These are phyloP conservation scores for Sporothrix phasma DNA, from an alignment of 2,329 filamentous ascomycete genomes.

Conservation along the genomic window DNA sequence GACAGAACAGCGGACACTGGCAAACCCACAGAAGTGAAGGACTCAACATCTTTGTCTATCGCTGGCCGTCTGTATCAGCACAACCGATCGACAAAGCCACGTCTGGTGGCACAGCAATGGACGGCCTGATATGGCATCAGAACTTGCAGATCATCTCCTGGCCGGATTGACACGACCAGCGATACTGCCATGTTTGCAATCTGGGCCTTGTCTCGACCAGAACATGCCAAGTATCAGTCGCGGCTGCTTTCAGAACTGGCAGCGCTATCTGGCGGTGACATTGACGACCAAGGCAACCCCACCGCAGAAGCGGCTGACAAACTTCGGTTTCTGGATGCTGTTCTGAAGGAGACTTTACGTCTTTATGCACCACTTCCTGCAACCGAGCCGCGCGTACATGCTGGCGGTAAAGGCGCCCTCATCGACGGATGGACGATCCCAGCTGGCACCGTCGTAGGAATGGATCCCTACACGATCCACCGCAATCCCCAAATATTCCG, in stretches of 20 bases:
- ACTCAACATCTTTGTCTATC: conserved; percentile 24
- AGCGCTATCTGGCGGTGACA: not conserved
- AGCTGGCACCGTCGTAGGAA: conserved; percentile 20
- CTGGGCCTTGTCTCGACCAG: conserved; percentile 38
- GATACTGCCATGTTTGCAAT: conserved; percentile 42
- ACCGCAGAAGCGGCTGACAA: conserved; percentile 29
- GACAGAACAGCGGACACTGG: not conserved
- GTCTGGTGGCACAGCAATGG: conserved; percentile 21
- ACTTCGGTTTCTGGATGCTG: conserved; percentile 36
- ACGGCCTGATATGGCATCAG: conserved; percentile 41
- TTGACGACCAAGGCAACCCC: conserved; percentile 25
- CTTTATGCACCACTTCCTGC: conserved; percentile 42
- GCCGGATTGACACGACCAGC: conserved; percentile 41
- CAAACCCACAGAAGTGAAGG: conserved; percentile 17
- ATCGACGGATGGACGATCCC: conserved; percentile 22
- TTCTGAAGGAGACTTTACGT: conserved; percentile 41
- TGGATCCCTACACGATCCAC: conserved; percentile 23
- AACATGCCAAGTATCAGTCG: conserved; percentile 34
- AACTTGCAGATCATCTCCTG: conserved; percentile 43
- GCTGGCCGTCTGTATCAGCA: conserved; percentile 29
- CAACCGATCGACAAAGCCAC: not conserved
- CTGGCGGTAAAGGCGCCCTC: conserved; percentile 22
- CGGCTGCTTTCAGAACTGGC: conserved; percentile 34
- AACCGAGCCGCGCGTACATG: conserved; percentile 36
- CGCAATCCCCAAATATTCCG: conserved; percentile 21